phyloP scores from a whole-genome alignment of 2,329 filamentous ascomycete species.

The Hypoxylon rubiginosum region DNA sequence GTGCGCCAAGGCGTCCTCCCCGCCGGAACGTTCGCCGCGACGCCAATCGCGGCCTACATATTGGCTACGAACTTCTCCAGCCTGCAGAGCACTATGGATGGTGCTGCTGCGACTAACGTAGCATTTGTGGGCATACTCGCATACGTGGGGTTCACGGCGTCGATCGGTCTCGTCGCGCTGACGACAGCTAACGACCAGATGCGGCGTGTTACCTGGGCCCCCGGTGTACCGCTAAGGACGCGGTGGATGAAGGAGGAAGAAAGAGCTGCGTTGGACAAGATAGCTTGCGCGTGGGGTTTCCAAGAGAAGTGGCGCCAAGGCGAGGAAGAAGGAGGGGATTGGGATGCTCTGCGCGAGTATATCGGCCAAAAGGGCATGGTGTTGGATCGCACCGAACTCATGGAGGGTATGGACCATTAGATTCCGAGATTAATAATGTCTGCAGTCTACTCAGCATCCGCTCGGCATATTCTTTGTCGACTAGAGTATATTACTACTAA shows the following conservation, averaged over 20 bases:
- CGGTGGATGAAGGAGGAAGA: slow-evolving; percentile 94
- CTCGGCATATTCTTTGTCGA: neutral
- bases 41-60: slow-evolving; percentile 77
- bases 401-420: slow-evolving; percentile 86
- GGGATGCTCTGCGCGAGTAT: slow-evolving; percentile 87
- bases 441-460: neutral
- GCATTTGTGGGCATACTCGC: slow-evolving; percentile 85
- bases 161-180: slow-evolving; percentile 85
- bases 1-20: slow-evolving; percentile 74
- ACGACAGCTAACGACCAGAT: slow-evolving; percentile 95
- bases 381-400: slow-evolving; percentile 87
- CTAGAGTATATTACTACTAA: neutral
- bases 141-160: slow-evolving; percentile 85
- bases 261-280: slow-evolving; percentile 84
- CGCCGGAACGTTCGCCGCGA: slow-evolving; percentile 64
- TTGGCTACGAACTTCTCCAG: slow-evolving; percentile 76
- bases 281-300: slow-evolving; percentile 94
- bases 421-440: slow-evolving; percentile 2
- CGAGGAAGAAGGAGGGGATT: slow-evolving; percentile 91
- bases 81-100: slow-evolving; percentile 82
- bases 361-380: slow-evolving; percentile 88
- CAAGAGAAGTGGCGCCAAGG: slow-evolving; percentile 83
- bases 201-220: slow-evolving; percentile 90
- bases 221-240: slow-evolving; percentile 82
- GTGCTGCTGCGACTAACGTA: slow-evolving; percentile 78